A percentile compares a stretch with the other conserved stretches of the same genome.
Evolutionary conservation across 345 rosid genomes (phyloP).

Genomic region (Eucalyptus cladocalyx): DNA sequence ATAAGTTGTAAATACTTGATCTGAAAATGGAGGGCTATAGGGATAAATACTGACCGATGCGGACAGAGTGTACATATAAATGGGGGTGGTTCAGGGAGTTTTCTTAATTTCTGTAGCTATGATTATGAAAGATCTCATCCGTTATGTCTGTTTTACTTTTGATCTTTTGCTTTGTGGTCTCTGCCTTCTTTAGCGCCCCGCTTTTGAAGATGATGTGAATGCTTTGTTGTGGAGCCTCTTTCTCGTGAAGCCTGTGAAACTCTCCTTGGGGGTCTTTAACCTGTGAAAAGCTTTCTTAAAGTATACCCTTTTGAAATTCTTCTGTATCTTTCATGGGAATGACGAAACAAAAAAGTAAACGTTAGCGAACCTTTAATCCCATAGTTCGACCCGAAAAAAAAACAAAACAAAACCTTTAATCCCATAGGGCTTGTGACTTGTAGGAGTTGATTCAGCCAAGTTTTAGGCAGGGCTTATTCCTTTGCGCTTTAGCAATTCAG

Average conservation of each 20-base stretch:
- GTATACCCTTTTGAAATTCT: not conserved
- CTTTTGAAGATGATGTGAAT: no score
- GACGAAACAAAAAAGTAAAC: not conserved
- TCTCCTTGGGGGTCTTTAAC: not conserved
- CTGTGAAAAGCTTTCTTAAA: not conserved
- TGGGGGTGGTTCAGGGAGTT: not conserved
- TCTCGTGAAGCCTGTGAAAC: no score
- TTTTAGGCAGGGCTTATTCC: not conserved
- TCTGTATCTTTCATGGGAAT: not conserved
- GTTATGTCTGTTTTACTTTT: not conserved
- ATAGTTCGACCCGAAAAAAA: no score
- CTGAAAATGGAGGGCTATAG: not conserved
- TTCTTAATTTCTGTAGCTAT: not conserved
- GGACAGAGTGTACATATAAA: not conserved
- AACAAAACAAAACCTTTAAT: no score
- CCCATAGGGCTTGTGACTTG: not conserved
- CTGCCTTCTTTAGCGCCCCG: no score
- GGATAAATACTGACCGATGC: not conserved
- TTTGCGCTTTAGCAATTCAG: not conserved
- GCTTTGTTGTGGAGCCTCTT: no score
- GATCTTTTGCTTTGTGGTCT: no score
- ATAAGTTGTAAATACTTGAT: not conserved
- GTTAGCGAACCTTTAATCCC: no score
- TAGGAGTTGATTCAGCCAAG: no score
- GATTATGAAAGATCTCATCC: not conserved